phyloP scores from a whole-genome alignment of 2,329 filamentous ascomycete genomes.

The Paradendryphiella salina region DNA sequence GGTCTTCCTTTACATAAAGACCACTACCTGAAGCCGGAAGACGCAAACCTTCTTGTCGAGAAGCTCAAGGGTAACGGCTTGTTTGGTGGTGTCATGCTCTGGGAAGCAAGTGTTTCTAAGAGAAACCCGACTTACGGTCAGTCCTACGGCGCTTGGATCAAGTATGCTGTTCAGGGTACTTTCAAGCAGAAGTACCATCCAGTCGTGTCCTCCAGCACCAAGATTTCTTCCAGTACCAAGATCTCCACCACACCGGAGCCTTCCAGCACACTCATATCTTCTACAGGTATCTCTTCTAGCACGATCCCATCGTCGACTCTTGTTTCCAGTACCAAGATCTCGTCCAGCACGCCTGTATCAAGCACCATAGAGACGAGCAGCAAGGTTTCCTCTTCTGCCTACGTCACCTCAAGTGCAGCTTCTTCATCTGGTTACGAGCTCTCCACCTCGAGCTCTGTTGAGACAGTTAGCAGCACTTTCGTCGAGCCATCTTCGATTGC shows the following conservation, averaged over 20 bases:
- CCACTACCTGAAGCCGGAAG: conserved; percentile 54
- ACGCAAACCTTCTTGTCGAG: conserved; percentile 54
- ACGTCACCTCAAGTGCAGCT: conserved; percentile 1
- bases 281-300: neutral
- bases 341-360: neutral
- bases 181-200: conserved; percentile 26
- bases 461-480: conserved; percentile 1
- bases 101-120: conserved; percentile 58
- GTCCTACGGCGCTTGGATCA: conserved; percentile 55
- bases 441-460: conserved; percentile 8
- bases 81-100: conserved; percentile 65
- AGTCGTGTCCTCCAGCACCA: conserved; percentile 16
- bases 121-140: conserved; percentile 52
- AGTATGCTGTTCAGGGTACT: conserved; percentile 42
- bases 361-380: conserved; percentile 4
- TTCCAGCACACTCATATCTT: neutral
- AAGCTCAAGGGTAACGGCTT: conserved; percentile 34
- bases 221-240: neutral
- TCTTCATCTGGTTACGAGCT: neutral
- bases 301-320: neutral
- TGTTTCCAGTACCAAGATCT: neutral
- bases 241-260: neutral
- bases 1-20: conserved; percentile 29
- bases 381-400: conserved; percentile 1
- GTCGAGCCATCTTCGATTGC: conserved; percentile 3